Evolutionary conservation across 306 rosid genomes (phyloP), one percentile per base, ranked within the genome.

Genomic region (Vigna reflexopilosa): DNA sequence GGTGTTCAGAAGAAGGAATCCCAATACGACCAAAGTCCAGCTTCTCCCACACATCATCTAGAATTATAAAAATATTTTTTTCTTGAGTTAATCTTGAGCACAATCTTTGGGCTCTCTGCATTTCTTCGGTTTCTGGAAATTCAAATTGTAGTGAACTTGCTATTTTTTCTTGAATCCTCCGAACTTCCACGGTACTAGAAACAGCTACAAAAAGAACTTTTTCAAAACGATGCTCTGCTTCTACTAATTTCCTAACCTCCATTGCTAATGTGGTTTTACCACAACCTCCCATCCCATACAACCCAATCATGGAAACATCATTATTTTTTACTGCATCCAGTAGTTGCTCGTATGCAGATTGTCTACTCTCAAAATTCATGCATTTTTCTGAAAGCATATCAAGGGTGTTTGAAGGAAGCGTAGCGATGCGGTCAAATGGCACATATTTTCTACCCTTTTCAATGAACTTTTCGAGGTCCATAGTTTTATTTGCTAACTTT

Each of bases 241-340:
- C 36, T 28, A 19, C 77, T 34, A 1, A 9, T 11, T 28, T 82
- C 3, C 6, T 19, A 3, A 45, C 54, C 10, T 65, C 70, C 66
- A 54, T 30, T 17, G 42, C 80, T 28, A 80, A 8, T 0, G 75
- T 73, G n/a, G 84, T 80, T 73, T 73, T 80, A 40, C 83, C 78
- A 7, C 56, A 62, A 26, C 78, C 73, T 9, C 65, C 78, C 64
- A 50, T 57, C 17, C 78, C 82, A 70, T 48, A 59, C 66, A 79
- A 70, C 4, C 83, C 77, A 59, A 79, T 71, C 52, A 50, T 49
- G 11, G 3, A 1, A 32, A 24, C 45, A 45, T 30, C 22, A 7
- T 59, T 65, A 61, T 38, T 64, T 70, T 32, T 36, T 12, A 79
- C 0, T 49, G 77, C 64, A 47, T 78, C 72, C 72, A 70, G 9